Base-by-base conservation (phyloP, 805 yeast genomes). In the Hanseniaspora taiwanica region DNA sequence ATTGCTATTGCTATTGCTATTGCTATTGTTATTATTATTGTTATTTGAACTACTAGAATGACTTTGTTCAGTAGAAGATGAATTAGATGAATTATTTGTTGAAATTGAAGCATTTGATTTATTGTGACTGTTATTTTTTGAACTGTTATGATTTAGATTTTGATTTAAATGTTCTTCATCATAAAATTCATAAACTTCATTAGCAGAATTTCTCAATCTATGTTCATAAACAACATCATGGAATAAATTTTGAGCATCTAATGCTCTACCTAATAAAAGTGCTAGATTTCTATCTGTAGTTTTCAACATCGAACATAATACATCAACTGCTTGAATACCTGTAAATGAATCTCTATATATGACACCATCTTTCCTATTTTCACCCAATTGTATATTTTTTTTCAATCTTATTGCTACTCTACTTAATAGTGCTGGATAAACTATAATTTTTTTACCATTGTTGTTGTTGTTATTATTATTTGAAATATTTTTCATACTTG, bases 191-290 rank as follows among this genome's bases (percentile, higher is more conserved):
- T 89, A 91, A 19, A 89, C 82, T 58, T 91, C 98, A 53, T 71
- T 74, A 17, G 69, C 71, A 0, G 94, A 82, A 60, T 91, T 98
- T 48, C 98, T 69, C 40, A 91, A 66, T 37, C 96, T 69, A 56
- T 87, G 97, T 51, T 86, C 94, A 60, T 89, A 89, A 0, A 96
- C 82, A 20, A 87, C 96, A 62, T 91, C 98, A 54, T 85, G 95
- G 60, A 91, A 86, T 42, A 85, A 74, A 56, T 83, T 83, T 52
- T 91, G 97, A 1, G 96, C 94, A 61, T 91, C 97, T 41, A 91
- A 64, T 0, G 96, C 78, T 47, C 98, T 69, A 21, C 97, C 98
- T 38, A 91, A 63, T 25, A 91, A 64, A 36, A 91, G 63, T 0
- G 97, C 97, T 51, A 91, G 63, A 50, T 86, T 87, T 44, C 98